These are phyloP conservation scores for Hypoxylon intermedium DNA, from an alignment of 495 filamentous ascomycete species.

Conservation along the genomic window DNA sequence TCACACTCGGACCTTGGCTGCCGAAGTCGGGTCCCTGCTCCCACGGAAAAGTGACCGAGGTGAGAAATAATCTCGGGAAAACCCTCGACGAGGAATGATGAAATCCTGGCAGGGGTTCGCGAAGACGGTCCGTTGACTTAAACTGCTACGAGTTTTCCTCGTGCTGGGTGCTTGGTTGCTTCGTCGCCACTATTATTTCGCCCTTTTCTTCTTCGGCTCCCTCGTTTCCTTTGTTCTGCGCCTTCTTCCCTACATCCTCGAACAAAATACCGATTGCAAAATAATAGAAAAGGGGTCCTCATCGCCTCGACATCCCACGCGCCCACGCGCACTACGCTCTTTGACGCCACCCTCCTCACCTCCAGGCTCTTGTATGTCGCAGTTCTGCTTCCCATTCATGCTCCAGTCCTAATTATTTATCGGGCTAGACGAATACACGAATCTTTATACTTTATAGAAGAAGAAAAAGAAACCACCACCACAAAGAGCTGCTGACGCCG, in stretches of 20 bases:
- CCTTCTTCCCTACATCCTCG: conserved; percentile 20
- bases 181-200: conserved; percentile 16
- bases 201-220: conserved; percentile 11
- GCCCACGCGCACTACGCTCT: conserved; percentile 27
- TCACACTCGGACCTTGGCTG: conserved; percentile 33
- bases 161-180: conserved; percentile 9
- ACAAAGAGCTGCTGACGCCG: conserved; percentile 9
- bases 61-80: conserved; percentile 34
- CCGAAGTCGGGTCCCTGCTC: conserved; percentile 33
- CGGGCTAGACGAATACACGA: too few relatives aligned
- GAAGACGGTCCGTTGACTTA: conserved; percentile 23
- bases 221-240: conserved; percentile 16
- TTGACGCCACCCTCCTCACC: conserved; percentile 18
- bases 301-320: conserved; percentile 25
- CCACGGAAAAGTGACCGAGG: conserved; percentile 36
- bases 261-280: conserved; percentile 9
- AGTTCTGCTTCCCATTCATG: background rate
- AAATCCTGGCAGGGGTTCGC: conserved; percentile 33
- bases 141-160: conserved; percentile 23
- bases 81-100: conserved; percentile 37
- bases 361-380: conserved; percentile 22
- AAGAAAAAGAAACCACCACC: conserved; percentile 11
- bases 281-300: conserved; percentile 12
- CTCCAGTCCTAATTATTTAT: conserved; percentile 24
- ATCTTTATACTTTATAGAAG: conserved; percentile 13